Base-by-base conservation (phyloP, 1,139 yeast genomes). In the Meyerozyma elateridarum region DNA sequence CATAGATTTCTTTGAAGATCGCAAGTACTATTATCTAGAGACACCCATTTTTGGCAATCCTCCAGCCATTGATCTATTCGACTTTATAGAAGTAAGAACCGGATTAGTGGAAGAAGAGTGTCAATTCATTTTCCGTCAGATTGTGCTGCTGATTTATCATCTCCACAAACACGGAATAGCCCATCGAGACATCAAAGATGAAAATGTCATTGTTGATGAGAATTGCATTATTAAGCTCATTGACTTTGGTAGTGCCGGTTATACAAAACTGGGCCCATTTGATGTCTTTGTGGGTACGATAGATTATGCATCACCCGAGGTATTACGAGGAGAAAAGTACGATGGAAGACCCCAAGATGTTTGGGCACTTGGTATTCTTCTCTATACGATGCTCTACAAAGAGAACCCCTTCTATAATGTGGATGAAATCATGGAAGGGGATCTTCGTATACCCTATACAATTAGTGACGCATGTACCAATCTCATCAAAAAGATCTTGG, bases 221-320 rank as follows among this genome's bases (percentile, higher is more conserved):
- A 67, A 76, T 38, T 85, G 85, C 3, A 64, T 78, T 22, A 79
- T 87, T 36, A 89, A 89, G 55, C 64, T 91, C 38, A 91, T 91
- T 51, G 98, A 91, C 59, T 91, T 88, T 58, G 98, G 98, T 0
- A 81, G 95, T 35, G 95, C 96, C 1, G 95, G 96, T 0, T 85
- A 87, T 55, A 75, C 79, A 15, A 77, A 74, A 42, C 89, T 81
- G 57, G 97, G 97, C 0, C 97, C 97, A 3, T 91, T 89, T 59
- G 96, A 89, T 48, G 95, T 89, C 8, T 91, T 91, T 60, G 97
- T 91, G 2, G 98, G 98, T 2, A 91, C 98, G 0, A 79, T 91
- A 25, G 97, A 91, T 55, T 91, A 89, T 55, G 97, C 97, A 0
- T 93, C 96, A 0, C 97, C 98, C 0, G 98, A 91, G 56, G 96